phyloP scores from a whole-genome alignment of 73 alveolate genomes.

The Blepharisma japonicum region DNA sequence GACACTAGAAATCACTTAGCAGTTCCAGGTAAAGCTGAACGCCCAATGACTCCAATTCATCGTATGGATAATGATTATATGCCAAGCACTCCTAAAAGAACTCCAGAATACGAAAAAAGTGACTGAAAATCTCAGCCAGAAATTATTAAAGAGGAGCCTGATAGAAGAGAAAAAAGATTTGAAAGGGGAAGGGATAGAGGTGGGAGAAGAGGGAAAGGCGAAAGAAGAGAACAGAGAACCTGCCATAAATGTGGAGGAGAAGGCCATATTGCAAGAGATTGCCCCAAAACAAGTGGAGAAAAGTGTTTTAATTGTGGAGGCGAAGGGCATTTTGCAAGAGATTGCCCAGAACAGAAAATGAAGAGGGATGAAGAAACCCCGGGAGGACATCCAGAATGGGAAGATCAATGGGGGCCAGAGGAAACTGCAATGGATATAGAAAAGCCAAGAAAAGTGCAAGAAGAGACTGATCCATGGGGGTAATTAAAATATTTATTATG shows the following conservation, averaged over 20 bases:
- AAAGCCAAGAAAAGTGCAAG: too few relatives aligned
- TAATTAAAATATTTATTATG: too few relatives aligned
- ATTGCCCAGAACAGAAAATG: not conserved
- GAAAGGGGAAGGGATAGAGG: not conserved
- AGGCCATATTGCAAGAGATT: conserved; percentile 26
- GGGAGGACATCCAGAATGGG: too few relatives aligned
- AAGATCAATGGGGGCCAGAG: too few relatives aligned
- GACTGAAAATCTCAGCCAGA: not conserved
- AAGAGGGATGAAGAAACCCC: too few relatives aligned
- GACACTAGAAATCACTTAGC: conserved; percentile 19
- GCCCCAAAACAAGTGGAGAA: not conserved
- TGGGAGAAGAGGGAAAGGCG: not conserved
- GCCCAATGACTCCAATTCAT: conserved; percentile 15
- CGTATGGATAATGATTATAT: not conserved
- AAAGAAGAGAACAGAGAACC: conserved; percentile 31
- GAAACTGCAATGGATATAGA: too few relatives aligned
- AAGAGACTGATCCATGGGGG: too few relatives aligned
- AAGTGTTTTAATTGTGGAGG: conserved; percentile 23
- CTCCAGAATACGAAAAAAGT: conserved; percentile 11
- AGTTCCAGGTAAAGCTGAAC: not conserved
- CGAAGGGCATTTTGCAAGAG: conserved; percentile 22
- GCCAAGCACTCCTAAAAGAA: not conserved
- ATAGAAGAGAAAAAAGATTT: conserved; percentile 29
- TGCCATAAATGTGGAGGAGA: conserved; percentile 17
- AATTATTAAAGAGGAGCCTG: not conserved